These are phyloP conservation scores for Geotrichum klebahnii DNA, from an alignment of 1,139 yeast species.

Conservation along the genomic window DNA sequence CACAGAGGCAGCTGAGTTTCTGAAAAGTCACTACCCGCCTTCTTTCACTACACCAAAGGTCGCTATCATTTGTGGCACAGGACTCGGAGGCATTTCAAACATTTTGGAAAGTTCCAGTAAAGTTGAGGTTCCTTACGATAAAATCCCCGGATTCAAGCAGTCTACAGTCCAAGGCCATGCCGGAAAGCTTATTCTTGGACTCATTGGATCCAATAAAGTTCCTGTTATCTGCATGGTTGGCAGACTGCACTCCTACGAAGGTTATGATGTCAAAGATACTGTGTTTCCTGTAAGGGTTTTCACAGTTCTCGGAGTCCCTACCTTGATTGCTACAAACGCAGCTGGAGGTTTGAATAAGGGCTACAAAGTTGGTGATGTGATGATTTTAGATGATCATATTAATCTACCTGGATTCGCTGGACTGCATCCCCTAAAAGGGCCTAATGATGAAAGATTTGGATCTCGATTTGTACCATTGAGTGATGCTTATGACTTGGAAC, in stretches of 20 bases:
- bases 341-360: constrained; percentile 79
- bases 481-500: constrained; percentile 78
- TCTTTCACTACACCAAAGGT: constrained; percentile 42
- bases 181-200: constrained; percentile 77
- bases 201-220: constrained; percentile 60
- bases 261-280: constrained; percentile 73
- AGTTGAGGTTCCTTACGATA: constrained; percentile 55
- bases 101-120: constrained; percentile 45
- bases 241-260: constrained; percentile 86
- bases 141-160: constrained; percentile 73
- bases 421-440: constrained; percentile 80
- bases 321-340: constrained; percentile 79
- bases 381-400: constrained; percentile 85
- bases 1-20: constrained; percentile 28
- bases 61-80: constrained; percentile 90
- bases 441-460: constrained; percentile 74
- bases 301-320: constrained; percentile 54
- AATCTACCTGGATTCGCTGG: constrained; percentile 91
- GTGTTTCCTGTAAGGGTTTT: constrained; percentile 84
- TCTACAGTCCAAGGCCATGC: constrained; percentile 91
- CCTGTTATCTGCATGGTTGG: constrained; percentile 95
- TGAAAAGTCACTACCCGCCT: constrained; percentile 31
- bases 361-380: constrained; percentile 79
- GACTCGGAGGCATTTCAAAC: constrained; percentile 79
- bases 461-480: constrained; percentile 84